Conservation (phyloP, 495 filamentous ascomycete species). For the Penicillium fimorum region DNA sequence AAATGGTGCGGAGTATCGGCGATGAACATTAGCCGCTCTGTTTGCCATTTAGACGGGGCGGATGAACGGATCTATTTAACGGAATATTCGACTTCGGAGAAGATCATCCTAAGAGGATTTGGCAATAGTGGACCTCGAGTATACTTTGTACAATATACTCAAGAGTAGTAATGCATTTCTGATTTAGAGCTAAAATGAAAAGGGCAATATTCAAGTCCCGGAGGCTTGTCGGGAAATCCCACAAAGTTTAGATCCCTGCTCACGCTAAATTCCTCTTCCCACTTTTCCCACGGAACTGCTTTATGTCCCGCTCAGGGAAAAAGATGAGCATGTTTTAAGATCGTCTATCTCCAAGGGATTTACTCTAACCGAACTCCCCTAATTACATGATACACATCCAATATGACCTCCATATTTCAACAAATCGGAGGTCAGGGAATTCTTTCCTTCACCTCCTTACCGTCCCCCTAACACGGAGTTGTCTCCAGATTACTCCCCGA, state of each 20-base stretch:
- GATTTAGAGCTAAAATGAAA: background rate
- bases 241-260: constrained; percentile 8
- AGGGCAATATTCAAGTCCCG: background rate
- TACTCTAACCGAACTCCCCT: background rate
- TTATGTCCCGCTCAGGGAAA: constrained; percentile 1
- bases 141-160: too few species aligned
- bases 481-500: constrained; percentile 10
- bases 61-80: background rate
- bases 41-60: background rate
- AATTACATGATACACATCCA: background rate
- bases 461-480: constrained; percentile 7
- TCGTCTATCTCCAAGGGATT: background rate
- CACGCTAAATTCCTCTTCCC: constrained; percentile 5
- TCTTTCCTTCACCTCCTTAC: constrained; percentile 4
- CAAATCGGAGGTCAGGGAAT: constrained; percentile 29
- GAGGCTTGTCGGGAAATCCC: background rate
- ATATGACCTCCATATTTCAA: constrained; percentile 1
- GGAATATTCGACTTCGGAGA: background rate
- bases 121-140: background rate
- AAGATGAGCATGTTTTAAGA: background rate
- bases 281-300: background rate
- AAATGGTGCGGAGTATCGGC: background rate
- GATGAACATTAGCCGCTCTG: background rate
- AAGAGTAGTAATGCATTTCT: too few species aligned
- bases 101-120: background rate